phyloP scores from a whole-genome alignment of 2,329 filamentous ascomycete species.

The Xenosphaeropsis pyriputrescens region DNA sequence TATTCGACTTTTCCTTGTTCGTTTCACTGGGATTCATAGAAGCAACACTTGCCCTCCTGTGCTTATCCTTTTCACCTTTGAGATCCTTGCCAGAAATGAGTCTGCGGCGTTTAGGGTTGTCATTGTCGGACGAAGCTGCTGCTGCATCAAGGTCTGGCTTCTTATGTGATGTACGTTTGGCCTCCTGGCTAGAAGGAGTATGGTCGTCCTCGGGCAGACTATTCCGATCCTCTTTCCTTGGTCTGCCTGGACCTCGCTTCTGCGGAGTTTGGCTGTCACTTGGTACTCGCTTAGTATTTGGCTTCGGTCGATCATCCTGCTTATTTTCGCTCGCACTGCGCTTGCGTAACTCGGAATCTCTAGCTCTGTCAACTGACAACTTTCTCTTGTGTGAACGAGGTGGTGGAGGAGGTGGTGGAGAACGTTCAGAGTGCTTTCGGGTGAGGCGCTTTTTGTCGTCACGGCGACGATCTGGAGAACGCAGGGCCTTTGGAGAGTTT shows the following conservation, averaged over 20 bases:
- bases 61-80: constrained; percentile 37
- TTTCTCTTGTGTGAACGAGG: constrained; percentile 12
- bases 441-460: constrained; percentile 14
- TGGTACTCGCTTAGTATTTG: neutral
- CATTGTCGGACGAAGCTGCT: constrained; percentile 34
- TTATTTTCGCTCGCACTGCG: neutral
- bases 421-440: constrained; percentile 7
- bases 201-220: constrained; percentile 13
- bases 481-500: constrained; percentile 26
- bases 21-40: constrained; percentile 22
- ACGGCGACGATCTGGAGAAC: constrained; percentile 30
- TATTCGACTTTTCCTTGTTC: neutral
- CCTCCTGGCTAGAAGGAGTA: constrained; percentile 21
- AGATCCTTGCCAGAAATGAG: constrained; percentile 48
- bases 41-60: constrained; percentile 38
- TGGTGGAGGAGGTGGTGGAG: constrained; percentile 5
- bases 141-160: constrained; percentile 37
- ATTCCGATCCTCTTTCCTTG: constrained; percentile 31
- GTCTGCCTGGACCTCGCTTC: constrained; percentile 32
- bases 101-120: constrained; percentile 44
- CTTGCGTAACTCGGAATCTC: neutral
- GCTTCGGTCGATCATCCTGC: no score
- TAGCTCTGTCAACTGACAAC: constrained; percentile 2
- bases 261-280: constrained; percentile 2
- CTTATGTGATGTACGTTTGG: constrained; percentile 32